Base-by-base conservation (phyloP, 768 basidiomycete species). In the Mycena chlorophos region DNA sequence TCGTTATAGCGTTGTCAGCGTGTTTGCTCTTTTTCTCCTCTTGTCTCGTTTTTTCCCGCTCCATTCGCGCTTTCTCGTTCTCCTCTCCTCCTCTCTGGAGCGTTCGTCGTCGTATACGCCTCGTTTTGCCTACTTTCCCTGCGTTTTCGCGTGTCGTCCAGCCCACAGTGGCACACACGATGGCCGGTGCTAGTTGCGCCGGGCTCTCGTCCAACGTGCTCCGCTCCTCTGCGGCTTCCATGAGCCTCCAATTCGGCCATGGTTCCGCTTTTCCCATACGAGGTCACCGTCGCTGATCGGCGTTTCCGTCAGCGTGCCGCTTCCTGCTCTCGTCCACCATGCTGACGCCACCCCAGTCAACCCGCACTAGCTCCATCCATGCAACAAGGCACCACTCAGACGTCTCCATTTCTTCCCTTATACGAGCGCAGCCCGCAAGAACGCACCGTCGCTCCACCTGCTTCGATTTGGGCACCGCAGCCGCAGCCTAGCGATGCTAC, bases 401-500 rank as follows among this genome's bases (percentile, higher is more conserved):
- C 48, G 28, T 34, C 48, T n/a, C 27, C 27, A 19, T 49, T 49
- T 20, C 48, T 30, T 29, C 16, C 48, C 26, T 17, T 49, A 4
- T 49, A 49, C 30, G 48, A 49, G 6, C 48, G 30, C 27, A 13
- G 26, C 28, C 23, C 48, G 4, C 26, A 16, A 16, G 27, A 4
- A 49, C 26, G 48, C n/a, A n/a, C n/a, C n/a, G n/a, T n/a, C 29
- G 5, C 26, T 25, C 6, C 48, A 5, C 48, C 48, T 4, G 78
- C 77, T 14, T 89, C 88, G 49, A 91, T 92, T 58, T 92, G 89
- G 89, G 90, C 90, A 1, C 89, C 89, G 6, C 88, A 87, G 66
- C 87, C 88, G 3, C 88, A 86, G 68, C 81, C 81, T 4, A 78
- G 81, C 16, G 86, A 86, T 19, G 66, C 75, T 4, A 79, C 83